Percentiles rank a stretch among this genome's conserved stretches.
Conservation (phyloP, 148 eudicot genomes). For the Selenicereus undatus region DNA sequence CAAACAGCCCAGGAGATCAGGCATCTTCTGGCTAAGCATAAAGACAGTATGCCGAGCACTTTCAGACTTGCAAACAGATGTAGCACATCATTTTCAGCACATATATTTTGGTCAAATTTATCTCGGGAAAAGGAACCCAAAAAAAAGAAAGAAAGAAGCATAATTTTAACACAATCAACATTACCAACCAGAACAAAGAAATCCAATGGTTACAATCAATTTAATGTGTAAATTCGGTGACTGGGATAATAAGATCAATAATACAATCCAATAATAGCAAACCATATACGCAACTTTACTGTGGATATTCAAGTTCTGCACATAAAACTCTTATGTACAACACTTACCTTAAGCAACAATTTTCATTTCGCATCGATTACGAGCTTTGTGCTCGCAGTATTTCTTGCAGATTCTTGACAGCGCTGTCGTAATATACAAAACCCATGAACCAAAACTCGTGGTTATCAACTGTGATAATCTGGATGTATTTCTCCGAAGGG, state of each 20-base stretch:
- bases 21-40: neutral
- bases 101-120: neutral
- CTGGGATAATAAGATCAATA: neutral
- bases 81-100: no score
- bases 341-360: conserved; percentile 14
- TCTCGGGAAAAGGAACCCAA: neutral
- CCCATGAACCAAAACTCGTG: conserved; percentile 97
- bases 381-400: conserved; percentile 28
- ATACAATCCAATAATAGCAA: conserved; percentile 10
- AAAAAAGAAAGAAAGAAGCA: neutral
- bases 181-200: neutral
- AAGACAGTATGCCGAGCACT: neutral
- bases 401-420: conserved; percentile 71
- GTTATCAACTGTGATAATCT: conserved; percentile 71
- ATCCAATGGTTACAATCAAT: conserved; percentile 9
- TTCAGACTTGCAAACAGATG: no score
- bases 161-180: conserved; percentile 8
- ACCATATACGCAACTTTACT: neutral
- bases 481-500: conserved; percentile 76
- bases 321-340: conserved; percentile 21
- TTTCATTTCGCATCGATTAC: conserved; percentile 1
- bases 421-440: conserved; percentile 71
- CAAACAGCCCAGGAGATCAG: neutral
- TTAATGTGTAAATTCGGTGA: neutral
- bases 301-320: conserved; percentile 8